Conservation (phyloP, 1,284 basidiomycete genomes). For the Ceraceosorus guamensis region DNA sequence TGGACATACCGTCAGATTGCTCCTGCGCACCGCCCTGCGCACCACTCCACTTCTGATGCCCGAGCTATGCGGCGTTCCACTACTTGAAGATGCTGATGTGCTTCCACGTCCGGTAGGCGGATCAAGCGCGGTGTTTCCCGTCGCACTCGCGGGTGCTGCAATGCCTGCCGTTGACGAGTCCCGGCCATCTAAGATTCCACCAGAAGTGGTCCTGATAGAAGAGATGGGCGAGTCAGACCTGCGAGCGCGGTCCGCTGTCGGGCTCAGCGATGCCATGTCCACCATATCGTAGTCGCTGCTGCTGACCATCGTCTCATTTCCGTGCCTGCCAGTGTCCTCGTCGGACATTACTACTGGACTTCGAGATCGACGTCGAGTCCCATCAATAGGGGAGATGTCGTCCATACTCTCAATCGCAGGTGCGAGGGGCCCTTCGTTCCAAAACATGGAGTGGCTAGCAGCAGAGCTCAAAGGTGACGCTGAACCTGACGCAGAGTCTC, state of each 20-base stretch:
- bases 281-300: not conserved
- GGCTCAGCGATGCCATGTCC: not conserved
- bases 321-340: not conserved
- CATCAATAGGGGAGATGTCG: not conserved
- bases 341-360: not conserved
- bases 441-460: not conserved
- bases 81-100: conserved; percentile 15
- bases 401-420: not conserved
- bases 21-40: conserved; percentile 18
- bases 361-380: not conserved
- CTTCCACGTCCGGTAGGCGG: conserved; percentile 10
- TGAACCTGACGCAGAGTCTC: not conserved
- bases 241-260: not conserved
- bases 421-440: not conserved
- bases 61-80: conserved; percentile 2
- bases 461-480: not conserved
- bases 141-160: conserved; percentile 4
- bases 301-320: not conserved
- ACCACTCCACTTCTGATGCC: conserved; percentile 7
- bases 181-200: conserved; percentile 1
- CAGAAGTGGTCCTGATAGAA: conserved; percentile 3
- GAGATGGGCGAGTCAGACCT: conserved; percentile 6
- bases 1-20: conserved; percentile 12
- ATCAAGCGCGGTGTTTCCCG: conserved; percentile 6
- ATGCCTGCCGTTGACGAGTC: conserved; percentile 8